Conservation (phyloP, 208 protist species). For the Crithidia thermophila region DNA sequence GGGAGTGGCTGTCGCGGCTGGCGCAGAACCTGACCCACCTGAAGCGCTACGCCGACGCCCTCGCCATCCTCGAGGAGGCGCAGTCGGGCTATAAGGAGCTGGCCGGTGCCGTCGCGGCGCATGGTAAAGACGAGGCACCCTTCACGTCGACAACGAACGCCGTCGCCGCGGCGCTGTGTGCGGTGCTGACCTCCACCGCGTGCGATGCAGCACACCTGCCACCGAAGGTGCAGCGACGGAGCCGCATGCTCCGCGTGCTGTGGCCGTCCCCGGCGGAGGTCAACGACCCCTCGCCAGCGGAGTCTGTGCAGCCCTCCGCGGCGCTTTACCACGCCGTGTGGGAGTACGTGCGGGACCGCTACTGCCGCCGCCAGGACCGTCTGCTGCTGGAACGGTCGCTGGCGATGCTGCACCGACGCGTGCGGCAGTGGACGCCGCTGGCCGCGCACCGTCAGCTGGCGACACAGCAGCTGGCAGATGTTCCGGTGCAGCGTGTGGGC, state of each 20-base stretch:
- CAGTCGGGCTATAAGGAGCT: conserved; percentile 45
- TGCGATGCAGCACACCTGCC: conserved; percentile 36
- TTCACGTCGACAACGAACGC: conserved; percentile 2
- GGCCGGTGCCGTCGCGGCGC: neutral
- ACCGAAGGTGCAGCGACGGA: conserved; percentile 53
- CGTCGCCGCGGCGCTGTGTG: conserved; percentile 14
- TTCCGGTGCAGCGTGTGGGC: conserved; percentile 19
- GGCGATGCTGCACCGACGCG: conserved; percentile 33
- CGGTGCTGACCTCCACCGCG: conserved; percentile 7
- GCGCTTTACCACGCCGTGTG: conserved; percentile 62
- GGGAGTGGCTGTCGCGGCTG: conserved; percentile 67
- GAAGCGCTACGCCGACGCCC: conserved; percentile 46
- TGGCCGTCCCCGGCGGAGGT: conserved; percentile 34
- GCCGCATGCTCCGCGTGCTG: conserved; percentile 59
- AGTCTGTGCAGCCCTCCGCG: neutral
- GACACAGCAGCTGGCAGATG: conserved; percentile 23
- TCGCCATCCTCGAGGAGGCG: conserved; percentile 47
- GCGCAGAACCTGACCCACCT: conserved; percentile 60
- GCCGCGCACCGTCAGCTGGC: conserved; percentile 25
- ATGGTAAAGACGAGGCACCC: neutral
- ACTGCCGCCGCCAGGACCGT: conserved; percentile 65
- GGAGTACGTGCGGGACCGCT: conserved; percentile 55
- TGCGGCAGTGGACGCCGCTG: conserved; percentile 73
- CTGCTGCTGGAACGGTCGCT: conserved; percentile 63
- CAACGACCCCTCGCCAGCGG: neutral